A percentile compares a stretch with the other conserved stretches of the same genome.
Conservation (phyloP, 768 basidiomycete genomes). For the Lentinula edodes region DNA sequence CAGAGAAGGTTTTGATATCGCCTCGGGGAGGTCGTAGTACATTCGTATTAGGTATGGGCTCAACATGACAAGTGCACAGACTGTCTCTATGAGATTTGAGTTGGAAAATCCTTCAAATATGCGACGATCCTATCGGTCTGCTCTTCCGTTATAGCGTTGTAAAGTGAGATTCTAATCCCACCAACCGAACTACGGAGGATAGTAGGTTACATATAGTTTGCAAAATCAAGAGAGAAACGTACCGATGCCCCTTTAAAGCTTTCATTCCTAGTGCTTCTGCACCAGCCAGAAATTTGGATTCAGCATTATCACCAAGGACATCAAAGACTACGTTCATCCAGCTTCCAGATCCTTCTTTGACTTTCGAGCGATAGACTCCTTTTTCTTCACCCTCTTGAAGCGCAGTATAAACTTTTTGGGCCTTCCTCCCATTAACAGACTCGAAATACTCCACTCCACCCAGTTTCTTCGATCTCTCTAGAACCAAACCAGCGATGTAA, state of each 20-base stretch:
- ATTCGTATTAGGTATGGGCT: constrained; percentile 73
- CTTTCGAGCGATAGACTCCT: constrained; percentile 69
- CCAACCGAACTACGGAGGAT: constrained; percentile 44
- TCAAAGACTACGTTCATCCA: constrained; percentile 97
- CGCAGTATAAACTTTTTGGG: constrained; percentile 67
- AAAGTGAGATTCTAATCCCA: constrained; percentile 76
- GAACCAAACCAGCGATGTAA: constrained; percentile 84
- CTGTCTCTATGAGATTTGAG: constrained; percentile 4
- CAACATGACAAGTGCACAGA: constrained; percentile 11
- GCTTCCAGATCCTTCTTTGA: constrained; percentile 71
- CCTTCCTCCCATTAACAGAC: constrained; percentile 64
- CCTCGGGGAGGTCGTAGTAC: constrained; percentile 81
- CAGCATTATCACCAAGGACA: constrained; percentile 62
- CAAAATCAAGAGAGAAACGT: constrained; percentile 21
- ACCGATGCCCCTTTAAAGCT: constrained; percentile 91
- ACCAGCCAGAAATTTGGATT: constrained; percentile 73
- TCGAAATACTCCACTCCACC: constrained; percentile 68
- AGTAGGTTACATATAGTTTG: background rate
- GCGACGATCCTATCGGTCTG: constrained; percentile 56
- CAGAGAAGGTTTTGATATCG: constrained; percentile 72
- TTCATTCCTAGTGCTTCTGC: constrained; percentile 79
- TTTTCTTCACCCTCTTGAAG: constrained; percentile 65
- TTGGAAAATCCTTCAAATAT: constrained; percentile 55
- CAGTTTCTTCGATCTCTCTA: constrained; percentile 58
- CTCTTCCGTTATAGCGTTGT: constrained; percentile 82